Evolutionary conservation across 2,329 filamentous ascomycete species (phyloP).

Genomic region (Cladobotryum mycophilum): DNA sequence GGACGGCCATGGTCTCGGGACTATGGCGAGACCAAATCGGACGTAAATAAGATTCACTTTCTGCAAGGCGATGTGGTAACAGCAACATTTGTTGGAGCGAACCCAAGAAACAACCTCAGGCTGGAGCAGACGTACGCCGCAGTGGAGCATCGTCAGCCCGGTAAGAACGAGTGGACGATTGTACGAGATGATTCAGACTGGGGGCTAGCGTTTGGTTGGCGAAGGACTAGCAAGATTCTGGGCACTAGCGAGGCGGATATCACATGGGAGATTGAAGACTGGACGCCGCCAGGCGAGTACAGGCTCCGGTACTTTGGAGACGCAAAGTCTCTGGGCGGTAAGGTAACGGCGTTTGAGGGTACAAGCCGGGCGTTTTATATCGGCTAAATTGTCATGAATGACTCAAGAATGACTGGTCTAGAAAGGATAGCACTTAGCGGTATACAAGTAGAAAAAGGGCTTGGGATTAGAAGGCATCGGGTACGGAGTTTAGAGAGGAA

Average conservation of each 20-base stretch:
- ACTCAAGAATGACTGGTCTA: background rate
- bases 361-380: conserved; percentile 47
- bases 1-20: conserved; percentile 54
- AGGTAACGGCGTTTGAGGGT: conserved; percentile 63
- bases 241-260: conserved; percentile 72
- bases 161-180: conserved; percentile 48
- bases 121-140: conserved; percentile 72
- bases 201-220: conserved; percentile 75
- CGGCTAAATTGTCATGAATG: conserved; percentile 1
- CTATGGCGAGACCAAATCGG: conserved; percentile 61
- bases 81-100: conserved; percentile 74
- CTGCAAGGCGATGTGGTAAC: conserved; percentile 51
- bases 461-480: background rate
- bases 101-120: conserved; percentile 78
- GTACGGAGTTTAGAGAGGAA: background rate
- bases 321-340: conserved; percentile 58
- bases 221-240: conserved; percentile 60
- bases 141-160: conserved; percentile 48
- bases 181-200: conserved; percentile 77
- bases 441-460: background rate
- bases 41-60: conserved; percentile 45
- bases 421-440: background rate
- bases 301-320: conserved; percentile 78
- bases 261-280: conserved; percentile 69
- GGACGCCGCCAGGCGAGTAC: conserved; percentile 57